These are phyloP conservation scores for Amborella trichopoda DNA, from an alignment of 164 flowering plant species.

Conservation along the genomic window DNA sequence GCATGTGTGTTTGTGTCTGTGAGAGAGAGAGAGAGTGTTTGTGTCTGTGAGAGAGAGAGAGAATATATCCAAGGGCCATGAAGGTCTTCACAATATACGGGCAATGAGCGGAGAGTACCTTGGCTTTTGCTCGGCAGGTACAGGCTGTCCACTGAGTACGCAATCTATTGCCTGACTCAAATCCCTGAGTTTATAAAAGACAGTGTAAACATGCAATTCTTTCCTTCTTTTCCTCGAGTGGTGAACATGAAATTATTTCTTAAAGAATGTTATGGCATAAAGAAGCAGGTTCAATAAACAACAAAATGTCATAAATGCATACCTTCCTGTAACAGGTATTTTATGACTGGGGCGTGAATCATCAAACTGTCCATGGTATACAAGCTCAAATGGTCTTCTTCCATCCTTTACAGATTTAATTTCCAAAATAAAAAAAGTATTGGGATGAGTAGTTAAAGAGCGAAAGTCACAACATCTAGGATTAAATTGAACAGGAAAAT, in stretches of 20 bases:
- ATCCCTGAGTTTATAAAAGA: no score
- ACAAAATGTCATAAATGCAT: not conserved
- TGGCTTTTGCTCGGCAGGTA: conserved; percentile 53
- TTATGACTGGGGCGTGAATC: conserved; percentile 82
- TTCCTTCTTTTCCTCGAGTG: no score
- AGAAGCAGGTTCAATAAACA: not conserved
- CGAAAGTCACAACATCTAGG: no score
- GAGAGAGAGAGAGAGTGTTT: no score
- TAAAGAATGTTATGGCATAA: not conserved
- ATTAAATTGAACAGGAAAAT: no score
- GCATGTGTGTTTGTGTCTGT: no score
- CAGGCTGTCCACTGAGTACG: conserved; percentile 66
- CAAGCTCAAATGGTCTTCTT: conserved; percentile 82
- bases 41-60: no score
- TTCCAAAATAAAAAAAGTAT: no score
- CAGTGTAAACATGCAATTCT: no score
- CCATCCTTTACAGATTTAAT: conserved; percentile 81
- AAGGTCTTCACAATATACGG: no score
- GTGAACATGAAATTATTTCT: not conserved
- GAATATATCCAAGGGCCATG: no score
- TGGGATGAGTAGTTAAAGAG: no score
- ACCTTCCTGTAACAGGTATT: conserved; percentile 79
- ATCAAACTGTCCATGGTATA: conserved; percentile 93
- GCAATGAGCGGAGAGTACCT: conserved; percentile 30
- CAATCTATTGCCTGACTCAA: conserved; percentile 66